Conservation (phyloP, 2,329 filamentous ascomycete genomes). For the Dactylellina sp. region DNA sequence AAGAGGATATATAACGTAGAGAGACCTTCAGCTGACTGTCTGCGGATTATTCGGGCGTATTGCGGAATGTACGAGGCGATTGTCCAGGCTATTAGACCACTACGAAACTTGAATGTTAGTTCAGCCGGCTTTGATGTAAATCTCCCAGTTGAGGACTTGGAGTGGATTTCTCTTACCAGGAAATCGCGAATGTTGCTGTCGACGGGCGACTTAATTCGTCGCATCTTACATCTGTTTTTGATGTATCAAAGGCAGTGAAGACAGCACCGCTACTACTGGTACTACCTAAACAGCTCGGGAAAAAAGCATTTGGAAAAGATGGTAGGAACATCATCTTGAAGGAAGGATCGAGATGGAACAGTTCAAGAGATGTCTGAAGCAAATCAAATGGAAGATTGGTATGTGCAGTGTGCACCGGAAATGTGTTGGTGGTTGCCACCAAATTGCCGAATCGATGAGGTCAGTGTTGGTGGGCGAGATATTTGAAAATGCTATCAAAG, state of each 20-base stretch:
- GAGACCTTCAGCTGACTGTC: conserved; percentile 46
- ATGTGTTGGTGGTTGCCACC: neutral
- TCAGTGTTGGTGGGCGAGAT: conserved; percentile 2
- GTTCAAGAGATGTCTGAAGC: neutral
- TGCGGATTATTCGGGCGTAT: conserved; percentile 46
- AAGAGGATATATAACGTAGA: conserved; percentile 49
- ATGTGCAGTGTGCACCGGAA: neutral
- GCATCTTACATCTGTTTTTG: conserved; percentile 28
- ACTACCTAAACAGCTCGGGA: conserved; percentile 8
- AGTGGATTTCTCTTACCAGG: conserved; percentile 26
- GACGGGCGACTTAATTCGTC: conserved; percentile 44
- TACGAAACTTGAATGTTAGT: conserved; percentile 1
- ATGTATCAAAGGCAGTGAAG: neutral
- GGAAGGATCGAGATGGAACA: neutral
- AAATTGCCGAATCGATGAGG: too few relatives aligned
- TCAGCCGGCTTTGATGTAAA: neutral
- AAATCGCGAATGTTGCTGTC: conserved; percentile 28
- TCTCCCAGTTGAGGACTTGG: too few relatives aligned
- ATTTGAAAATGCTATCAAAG: conserved; percentile 9
- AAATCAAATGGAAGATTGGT: neutral
- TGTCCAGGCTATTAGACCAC: conserved; percentile 40
- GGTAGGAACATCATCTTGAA: conserved; percentile 43
- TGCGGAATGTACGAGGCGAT: conserved; percentile 51
- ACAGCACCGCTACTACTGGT: neutral
- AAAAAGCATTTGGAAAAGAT: conserved; percentile 29